Evolutionary conservation across 805 yeast species (phyloP).

Genomic region (Suhomyces sp.): DNA sequence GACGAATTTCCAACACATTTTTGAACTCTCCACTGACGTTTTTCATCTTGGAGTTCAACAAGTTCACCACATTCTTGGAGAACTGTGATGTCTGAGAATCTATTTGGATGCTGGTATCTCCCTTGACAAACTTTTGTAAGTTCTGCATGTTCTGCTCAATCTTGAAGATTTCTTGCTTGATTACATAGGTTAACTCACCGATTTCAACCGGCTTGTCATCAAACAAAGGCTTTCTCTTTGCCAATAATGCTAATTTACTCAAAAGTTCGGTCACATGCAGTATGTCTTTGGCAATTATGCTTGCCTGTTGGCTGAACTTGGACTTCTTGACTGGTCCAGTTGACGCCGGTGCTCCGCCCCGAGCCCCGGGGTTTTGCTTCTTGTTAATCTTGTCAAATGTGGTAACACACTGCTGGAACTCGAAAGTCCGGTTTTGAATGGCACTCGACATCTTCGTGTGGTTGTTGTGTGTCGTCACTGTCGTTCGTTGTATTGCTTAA

Average conservation of each 20-base stretch:
- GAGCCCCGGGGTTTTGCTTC: constrained; percentile 23
- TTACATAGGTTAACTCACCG: constrained; percentile 83
- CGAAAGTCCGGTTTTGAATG: constrained; percentile 82
- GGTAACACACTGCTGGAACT: constrained; percentile 87
- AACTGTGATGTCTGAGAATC: constrained; percentile 71
- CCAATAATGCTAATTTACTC: constrained; percentile 76
- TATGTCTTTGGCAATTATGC: constrained; percentile 83
- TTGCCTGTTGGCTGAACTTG: constrained; percentile 60
- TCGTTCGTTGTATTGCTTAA: too few relatives aligned
- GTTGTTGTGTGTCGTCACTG: too few relatives aligned
- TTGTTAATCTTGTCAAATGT: constrained; percentile 66
- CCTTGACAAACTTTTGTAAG: constrained; percentile 53
- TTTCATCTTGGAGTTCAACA: constrained; percentile 85
- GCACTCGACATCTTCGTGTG: constrained; percentile 17
- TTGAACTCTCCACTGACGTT: constrained; percentile 91
- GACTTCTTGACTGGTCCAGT: constrained; percentile 27
- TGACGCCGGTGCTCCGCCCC: constrained; percentile 2
- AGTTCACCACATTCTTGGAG: constrained; percentile 80
- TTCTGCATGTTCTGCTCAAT: constrained; percentile 70
- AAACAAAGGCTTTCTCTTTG: constrained; percentile 85
- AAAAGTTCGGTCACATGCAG: constrained; percentile 80
- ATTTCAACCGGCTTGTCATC: constrained; percentile 95
- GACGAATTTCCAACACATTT: constrained; percentile 84
- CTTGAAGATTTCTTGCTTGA: constrained; percentile 81
- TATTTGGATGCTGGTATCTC: constrained; percentile 39